Conservation (phyloP, 2,329 filamentous ascomycete species). For the Fusarium multiceps region DNA sequence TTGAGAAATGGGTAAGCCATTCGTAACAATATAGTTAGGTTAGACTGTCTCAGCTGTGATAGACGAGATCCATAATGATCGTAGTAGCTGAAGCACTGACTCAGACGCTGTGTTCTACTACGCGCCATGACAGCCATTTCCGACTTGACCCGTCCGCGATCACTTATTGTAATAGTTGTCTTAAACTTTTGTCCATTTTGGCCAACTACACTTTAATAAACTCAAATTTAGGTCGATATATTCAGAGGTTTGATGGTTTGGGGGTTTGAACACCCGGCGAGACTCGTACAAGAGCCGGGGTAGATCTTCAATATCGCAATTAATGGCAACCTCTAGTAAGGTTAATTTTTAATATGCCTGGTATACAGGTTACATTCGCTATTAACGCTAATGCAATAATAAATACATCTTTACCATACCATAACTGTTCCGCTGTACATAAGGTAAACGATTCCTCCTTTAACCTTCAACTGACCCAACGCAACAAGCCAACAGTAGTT, state of each 20-base stretch:
- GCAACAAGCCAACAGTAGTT: no score
- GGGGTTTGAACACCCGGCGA: not conserved
- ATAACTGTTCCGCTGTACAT: no score
- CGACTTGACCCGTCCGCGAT: not conserved
- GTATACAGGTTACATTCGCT: no score
- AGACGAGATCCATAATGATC: not conserved
- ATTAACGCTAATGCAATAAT: no score
- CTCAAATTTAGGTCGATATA: not conserved
- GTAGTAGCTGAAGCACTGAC: constrained; percentile 4
- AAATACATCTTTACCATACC: no score
- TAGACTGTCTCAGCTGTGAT: not conserved
- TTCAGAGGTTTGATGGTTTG: not conserved
- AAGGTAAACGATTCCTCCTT: no score
- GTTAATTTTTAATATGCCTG: no score
- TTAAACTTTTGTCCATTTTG: not conserved
- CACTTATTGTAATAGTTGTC: not conserved
- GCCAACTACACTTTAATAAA: not conserved
- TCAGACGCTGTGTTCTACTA: not conserved
- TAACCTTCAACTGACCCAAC: no score
- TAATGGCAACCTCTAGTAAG: no score
- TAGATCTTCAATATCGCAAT: no score
- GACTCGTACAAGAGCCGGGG: not conserved
- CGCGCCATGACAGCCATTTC: not conserved
- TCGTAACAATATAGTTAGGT: not conserved
- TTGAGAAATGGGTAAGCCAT: not conserved